These are phyloP conservation scores for Carex littledalei DNA, from an alignment of 176 grass and related monocot genomes.

Conservation along the genomic window DNA sequence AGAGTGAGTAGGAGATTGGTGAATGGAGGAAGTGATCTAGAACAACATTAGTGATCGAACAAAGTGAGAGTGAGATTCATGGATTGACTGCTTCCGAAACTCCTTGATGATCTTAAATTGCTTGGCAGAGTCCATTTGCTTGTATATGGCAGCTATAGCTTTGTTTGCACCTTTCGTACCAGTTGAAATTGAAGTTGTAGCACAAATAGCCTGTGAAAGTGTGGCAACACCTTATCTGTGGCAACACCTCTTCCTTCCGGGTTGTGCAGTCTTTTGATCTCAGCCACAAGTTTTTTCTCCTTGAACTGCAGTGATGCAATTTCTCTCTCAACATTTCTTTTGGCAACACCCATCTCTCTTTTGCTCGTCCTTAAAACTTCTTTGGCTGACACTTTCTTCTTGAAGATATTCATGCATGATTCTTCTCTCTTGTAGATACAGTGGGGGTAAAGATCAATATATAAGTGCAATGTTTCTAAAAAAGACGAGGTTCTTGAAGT, in stretches of 20 bases:
- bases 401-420: constrained; percentile 97
- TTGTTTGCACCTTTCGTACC: constrained; percentile 99
- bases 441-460: not conserved
- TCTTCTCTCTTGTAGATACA: constrained; percentile 10
- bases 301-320: constrained; percentile 90
- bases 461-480: not conserved
- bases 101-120: constrained; percentile 90
- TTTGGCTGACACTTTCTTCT: constrained; percentile 94
- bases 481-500: too few species aligned
- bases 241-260: too few species aligned
- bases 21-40: too few species aligned
- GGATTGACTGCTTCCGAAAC: constrained; percentile 97
- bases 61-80: too few species aligned
- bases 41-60: too few species aligned
- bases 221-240: constrained; percentile 97
- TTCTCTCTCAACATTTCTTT: constrained; percentile 79
- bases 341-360: constrained; percentile 78
- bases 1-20: too few species aligned
- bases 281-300: constrained; percentile 95
- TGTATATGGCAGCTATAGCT: constrained; percentile 98
- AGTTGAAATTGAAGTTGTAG: constrained; percentile 92
- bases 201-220: constrained; percentile 93
- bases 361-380: constrained; percentile 94
- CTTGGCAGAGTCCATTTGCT: constrained; percentile 94
- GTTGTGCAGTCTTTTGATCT: constrained; percentile 98